These are phyloP conservation scores for Coniferiporia sulphurascens DNA, from an alignment of 1,284 basidiomycete species.

Conservation along the genomic window DNA sequence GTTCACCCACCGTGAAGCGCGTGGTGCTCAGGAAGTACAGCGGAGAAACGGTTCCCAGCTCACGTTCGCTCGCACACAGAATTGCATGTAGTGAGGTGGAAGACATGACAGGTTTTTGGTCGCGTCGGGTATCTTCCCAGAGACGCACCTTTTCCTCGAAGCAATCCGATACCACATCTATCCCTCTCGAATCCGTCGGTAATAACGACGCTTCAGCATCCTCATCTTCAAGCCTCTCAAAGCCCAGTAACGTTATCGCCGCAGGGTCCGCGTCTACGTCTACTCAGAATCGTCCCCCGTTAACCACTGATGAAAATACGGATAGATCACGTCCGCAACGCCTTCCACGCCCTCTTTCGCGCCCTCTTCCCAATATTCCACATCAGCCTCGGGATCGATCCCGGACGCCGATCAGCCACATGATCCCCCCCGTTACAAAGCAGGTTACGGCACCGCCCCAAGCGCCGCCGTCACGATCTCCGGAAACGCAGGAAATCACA, in stretches of 20 bases:
- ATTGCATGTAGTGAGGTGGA: slow-evolving; percentile 11
- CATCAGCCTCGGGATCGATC: not conserved
- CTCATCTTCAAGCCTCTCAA: not conserved
- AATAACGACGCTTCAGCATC: not conserved
- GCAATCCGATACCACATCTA: not conserved
- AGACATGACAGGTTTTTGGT: slow-evolving; percentile 17
- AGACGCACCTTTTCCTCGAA: not conserved
- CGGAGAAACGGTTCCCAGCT: not conserved
- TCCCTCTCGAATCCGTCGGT: not conserved
- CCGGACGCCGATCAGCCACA: not conserved
- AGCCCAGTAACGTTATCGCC: not conserved
- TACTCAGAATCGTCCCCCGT: not conserved
- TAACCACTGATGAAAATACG: not conserved
- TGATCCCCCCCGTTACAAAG: not conserved
- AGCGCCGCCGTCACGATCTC: not conserved
- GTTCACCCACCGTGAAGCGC: slow-evolving; percentile 1
- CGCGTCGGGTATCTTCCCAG: slow-evolving; percentile 6
- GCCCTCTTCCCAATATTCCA: not conserved
- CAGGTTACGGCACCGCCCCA: not conserved
- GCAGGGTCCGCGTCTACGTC: not conserved
- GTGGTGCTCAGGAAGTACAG: slow-evolving; percentile 6
- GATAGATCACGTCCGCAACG: not conserved
- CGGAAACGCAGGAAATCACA: not conserved
- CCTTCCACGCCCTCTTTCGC: not conserved
- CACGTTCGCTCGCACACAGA: slow-evolving; percentile 7